A percentile compares a stretch with the other conserved stretches of the same genome.
Evolutionary conservation across 192 early-diverging fungal genomes (phyloP).

Genomic region (Geranomyces michiganensis): DNA sequence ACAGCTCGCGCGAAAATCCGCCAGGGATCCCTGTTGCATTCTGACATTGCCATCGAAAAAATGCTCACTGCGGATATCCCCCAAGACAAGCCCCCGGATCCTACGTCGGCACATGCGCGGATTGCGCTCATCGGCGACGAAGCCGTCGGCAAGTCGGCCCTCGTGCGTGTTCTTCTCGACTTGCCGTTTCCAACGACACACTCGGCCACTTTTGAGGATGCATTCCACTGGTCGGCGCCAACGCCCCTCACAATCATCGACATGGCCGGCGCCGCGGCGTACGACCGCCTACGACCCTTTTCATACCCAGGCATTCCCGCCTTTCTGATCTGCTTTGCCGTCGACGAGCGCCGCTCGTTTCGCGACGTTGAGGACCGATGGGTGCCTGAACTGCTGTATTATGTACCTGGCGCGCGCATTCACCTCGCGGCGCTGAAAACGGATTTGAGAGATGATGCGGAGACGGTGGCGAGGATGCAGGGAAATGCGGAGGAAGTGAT

Average conservation of each 20-base stretch:
- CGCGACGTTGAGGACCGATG: conserved; percentile 31
- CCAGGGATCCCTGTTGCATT: no score
- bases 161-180: neutral
- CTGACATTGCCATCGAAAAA: no score
- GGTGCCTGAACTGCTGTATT: conserved; percentile 32
- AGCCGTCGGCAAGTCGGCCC: conserved; percentile 16
- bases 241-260: conserved; percentile 9
- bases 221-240: neutral
- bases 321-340: conserved; percentile 34
- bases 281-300: conserved; percentile 33
- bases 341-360: conserved; percentile 21
- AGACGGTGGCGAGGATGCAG: neutral
- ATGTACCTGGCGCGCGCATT: conserved; percentile 8
- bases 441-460: conserved; percentile 21
- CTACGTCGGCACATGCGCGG: neutral
- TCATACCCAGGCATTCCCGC: conserved; percentile 25
- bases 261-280: conserved; percentile 27
- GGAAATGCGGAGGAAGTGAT: neutral
- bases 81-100: no score
- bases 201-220: conserved; percentile 16
- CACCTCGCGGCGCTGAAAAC: conserved; percentile 16
- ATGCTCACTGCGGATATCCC: no score
- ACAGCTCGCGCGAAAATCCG: no score
- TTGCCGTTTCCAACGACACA: neutral
- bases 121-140: conserved; percentile 19